Evolutionary conservation across 2,329 filamentous ascomycete species (phyloP).

Genomic region (Cladophialophora psammophila): DNA sequence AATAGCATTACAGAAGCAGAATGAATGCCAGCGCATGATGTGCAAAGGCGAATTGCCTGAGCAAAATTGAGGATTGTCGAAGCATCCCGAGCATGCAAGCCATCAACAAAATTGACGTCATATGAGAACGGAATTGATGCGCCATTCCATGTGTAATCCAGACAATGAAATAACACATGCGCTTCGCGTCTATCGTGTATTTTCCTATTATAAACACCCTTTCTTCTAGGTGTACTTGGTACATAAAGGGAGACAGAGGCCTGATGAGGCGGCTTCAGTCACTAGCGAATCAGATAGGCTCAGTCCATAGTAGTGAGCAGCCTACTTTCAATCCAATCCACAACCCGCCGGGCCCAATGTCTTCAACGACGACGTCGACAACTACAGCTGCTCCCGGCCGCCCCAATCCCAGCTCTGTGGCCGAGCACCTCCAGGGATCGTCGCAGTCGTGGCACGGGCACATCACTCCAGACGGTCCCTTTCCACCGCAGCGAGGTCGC

Average conservation of each 20-base stretch:
- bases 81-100: constrained; percentile 7
- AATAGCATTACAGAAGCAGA: background rate
- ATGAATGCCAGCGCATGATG: background rate
- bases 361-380: constrained; percentile 6
- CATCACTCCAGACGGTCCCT: constrained; percentile 56
- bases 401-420: constrained; percentile 33
- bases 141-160: constrained; percentile 4
- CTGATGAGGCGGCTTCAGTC: constrained; percentile 12
- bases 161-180: background rate
- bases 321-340: background rate
- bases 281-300: constrained; percentile 1
- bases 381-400: constrained; percentile 25
- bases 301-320: background rate
- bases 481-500: constrained; percentile 59
- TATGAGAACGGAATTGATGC: constrained; percentile 17
- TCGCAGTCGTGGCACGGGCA: constrained; percentile 57
- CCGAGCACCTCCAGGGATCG: constrained; percentile 35
- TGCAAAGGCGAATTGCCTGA: background rate
- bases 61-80: background rate
- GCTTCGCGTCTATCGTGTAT: background rate
- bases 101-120: constrained; percentile 8
- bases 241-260: background rate
- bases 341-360: background rate
- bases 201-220: background rate
- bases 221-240: background rate